Percentiles rank a stretch among this genome's conserved stretches.
Conservation (phyloP, 257 asterid species). For the Primulina tabacum region DNA sequence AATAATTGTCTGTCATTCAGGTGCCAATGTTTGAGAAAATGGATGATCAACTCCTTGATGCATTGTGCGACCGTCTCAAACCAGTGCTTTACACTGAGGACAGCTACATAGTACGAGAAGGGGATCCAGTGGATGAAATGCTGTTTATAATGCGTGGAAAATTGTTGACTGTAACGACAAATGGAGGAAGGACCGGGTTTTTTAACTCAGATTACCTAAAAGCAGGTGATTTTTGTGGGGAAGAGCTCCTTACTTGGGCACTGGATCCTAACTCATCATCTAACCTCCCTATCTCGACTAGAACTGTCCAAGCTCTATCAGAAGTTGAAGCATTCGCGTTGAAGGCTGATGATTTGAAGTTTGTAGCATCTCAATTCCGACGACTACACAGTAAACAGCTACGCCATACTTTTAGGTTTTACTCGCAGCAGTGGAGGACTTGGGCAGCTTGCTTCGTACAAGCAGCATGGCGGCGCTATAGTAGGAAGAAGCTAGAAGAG, state of each 20-base stretch:
- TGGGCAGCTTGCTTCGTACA: conserved; percentile 97
- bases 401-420: conserved; percentile 85
- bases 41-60: conserved; percentile 94
- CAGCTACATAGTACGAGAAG: conserved; percentile 92
- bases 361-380: conserved; percentile 88
- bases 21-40: conserved; percentile 96
- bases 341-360: conserved; percentile 83
- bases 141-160: conserved; percentile 87
- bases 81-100: conserved; percentile 80
- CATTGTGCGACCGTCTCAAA: conserved; percentile 80
- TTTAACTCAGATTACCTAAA: conserved; percentile 73
- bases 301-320: conserved; percentile 89
- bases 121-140: conserved; percentile 98
- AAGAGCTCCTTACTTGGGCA: conserved; percentile 99
- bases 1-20: conserved; percentile 32
- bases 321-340: conserved; percentile 96
- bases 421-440: conserved; percentile 96
- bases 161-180: conserved; percentile 71
- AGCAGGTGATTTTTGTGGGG: conserved; percentile 97
- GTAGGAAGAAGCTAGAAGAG: conserved; percentile 79
- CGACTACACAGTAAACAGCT: conserved; percentile 85
- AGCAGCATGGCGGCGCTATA: conserved; percentile 84
- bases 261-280: conserved; percentile 78
- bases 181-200: conserved; percentile 92
- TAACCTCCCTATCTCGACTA: conserved; percentile 87